A percentile compares a stretch with the other conserved stretches of the same genome.
Evolutionary conservation across 495 filamentous ascomycete genomes (phyloP).

Genomic region (Penicillium taxi): DNA sequence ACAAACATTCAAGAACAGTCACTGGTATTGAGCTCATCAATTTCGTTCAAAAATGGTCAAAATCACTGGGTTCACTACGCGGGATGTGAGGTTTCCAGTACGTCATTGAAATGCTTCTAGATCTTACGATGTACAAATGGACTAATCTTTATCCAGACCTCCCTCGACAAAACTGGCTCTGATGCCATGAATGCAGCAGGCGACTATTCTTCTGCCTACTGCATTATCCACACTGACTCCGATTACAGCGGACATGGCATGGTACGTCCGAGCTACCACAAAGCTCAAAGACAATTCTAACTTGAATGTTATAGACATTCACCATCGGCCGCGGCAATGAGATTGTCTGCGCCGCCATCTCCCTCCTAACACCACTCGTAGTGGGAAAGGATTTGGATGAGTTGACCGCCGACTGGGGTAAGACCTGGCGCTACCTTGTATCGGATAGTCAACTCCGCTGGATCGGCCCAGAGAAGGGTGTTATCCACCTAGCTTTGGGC

Average conservation of each 20-base stretch:
- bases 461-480: conserved; percentile 94
- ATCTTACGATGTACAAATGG: not conserved
- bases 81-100: conserved; percentile 86
- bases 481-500: conserved; percentile 85
- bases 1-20: not conserved
- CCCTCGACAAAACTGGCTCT: conserved; percentile 87
- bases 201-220: conserved; percentile 90
- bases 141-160: conserved; percentile 49
- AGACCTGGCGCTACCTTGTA: conserved; percentile 86
- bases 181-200: conserved; percentile 96
- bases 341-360: conserved; percentile 80
- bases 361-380: conserved; percentile 65
- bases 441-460: conserved; percentile 85
- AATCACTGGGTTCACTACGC: conserved; percentile 70
- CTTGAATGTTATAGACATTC: conserved; percentile 59
- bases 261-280: conserved; percentile 41
- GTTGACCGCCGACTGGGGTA: conserved; percentile 73
- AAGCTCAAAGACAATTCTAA: conserved; percentile 1
- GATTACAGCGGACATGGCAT: conserved; percentile 74
- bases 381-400: conserved; percentile 63
- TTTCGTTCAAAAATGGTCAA: too few relatives aligned
- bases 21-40: not conserved
- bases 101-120: conserved; percentile 16
- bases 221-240: conserved; percentile 77
- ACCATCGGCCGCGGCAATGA: conserved; percentile 95